These are phyloP conservation scores for Fusarium nematophilum DNA, from an alignment of 2,329 filamentous ascomycete genomes.

Conservation along the genomic window DNA sequence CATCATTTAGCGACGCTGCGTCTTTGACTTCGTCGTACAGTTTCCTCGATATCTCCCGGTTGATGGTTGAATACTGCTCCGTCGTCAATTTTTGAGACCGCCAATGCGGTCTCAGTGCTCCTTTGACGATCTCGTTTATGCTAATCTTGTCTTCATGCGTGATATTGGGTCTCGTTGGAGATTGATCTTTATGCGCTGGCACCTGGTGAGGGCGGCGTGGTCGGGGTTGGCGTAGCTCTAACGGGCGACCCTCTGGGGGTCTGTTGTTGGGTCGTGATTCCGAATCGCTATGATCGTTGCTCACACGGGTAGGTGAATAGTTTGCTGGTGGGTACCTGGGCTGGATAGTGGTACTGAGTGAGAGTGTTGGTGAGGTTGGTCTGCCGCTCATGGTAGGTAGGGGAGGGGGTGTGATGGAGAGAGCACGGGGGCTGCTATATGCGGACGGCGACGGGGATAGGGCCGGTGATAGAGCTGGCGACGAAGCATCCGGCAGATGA, in stretches of 20 bases:
- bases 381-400: conserved; percentile 63
- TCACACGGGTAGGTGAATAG: conserved; percentile 66
- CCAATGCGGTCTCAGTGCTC: conserved; percentile 85
- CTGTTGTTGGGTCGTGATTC: conserved; percentile 34
- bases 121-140: conserved; percentile 88
- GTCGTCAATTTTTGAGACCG: conserved; percentile 82
- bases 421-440: conserved; percentile 73
- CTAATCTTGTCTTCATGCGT: conserved; percentile 87
- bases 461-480: conserved; percentile 75
- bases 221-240: conserved; percentile 65
- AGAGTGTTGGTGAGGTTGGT: conserved; percentile 73
- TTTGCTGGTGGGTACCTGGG: conserved; percentile 80
- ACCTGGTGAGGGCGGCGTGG: conserved; percentile 58
- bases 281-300: conserved; percentile 34
- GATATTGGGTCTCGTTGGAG: conserved; percentile 73
- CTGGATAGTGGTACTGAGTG: conserved; percentile 77
- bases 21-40: conserved; percentile 78
- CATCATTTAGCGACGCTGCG: conserved; percentile 70
- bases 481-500: conserved; percentile 56
- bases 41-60: conserved; percentile 87
- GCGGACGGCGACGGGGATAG: conserved; percentile 73
- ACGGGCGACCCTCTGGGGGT: conserved; percentile 47
- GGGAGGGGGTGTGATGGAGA: conserved; percentile 77
- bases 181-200: conserved; percentile 66
- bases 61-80: conserved; percentile 93